phyloP scores from a whole-genome alignment of 129 eudicot genomes.

The Flaveria trinervia region DNA sequence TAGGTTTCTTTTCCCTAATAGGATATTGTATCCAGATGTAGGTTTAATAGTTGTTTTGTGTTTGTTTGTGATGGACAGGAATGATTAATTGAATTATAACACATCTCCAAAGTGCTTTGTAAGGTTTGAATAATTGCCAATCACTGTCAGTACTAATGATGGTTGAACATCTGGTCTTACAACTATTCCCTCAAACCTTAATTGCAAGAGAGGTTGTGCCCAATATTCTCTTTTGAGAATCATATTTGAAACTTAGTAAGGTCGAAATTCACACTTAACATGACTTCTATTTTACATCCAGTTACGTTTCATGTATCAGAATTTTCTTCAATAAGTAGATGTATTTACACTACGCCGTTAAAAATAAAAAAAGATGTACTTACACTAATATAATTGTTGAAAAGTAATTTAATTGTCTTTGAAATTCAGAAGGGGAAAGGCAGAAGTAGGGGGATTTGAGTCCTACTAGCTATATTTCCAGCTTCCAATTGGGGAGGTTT shows the following conservation, averaged over 20 bases:
- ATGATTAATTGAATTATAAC: neutral
- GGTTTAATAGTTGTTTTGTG: conserved; percentile 8
- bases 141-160: too few relatives aligned
- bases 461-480: neutral
- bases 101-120: neutral
- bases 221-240: too few relatives aligned
- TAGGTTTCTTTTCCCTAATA: neutral
- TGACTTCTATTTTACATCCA: too few relatives aligned
- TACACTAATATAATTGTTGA: neutral
- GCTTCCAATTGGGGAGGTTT: neutral
- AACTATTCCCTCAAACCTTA: neutral
- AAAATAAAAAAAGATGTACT: too few relatives aligned
- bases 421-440: neutral
- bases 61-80: neutral
- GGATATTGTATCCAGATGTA: neutral
- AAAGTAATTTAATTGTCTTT: neutral
- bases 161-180: neutral
- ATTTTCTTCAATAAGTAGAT: too few relatives aligned
- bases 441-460: neutral
- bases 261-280: too few relatives aligned
- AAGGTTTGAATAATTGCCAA: neutral
- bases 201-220: too few relatives aligned
- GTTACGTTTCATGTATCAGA: too few relatives aligned
- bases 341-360: too few relatives aligned
- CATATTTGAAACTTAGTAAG: too few relatives aligned